These are phyloP conservation scores for Alternaria conjuncta DNA, from an alignment of 2,329 filamentous ascomycete genomes.

Conservation along the genomic window DNA sequence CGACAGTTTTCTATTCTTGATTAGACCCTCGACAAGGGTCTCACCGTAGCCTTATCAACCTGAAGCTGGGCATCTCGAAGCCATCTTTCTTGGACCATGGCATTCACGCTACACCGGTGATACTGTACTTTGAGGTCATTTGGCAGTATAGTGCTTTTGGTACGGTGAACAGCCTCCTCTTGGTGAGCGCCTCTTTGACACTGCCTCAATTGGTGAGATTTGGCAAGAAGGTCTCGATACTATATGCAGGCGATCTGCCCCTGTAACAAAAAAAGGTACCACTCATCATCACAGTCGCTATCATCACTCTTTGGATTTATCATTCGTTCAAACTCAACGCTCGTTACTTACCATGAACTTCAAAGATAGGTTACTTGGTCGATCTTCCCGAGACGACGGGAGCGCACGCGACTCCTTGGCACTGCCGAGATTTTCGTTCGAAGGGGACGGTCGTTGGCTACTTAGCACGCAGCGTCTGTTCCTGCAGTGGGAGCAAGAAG, in stretches of 20 bases:
- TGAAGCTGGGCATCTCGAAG: not conserved
- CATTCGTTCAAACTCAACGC: not conserved
- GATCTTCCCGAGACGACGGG: constrained; percentile 8
- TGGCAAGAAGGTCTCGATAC: not conserved
- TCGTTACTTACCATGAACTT: constrained; percentile 18
- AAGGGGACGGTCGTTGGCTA: constrained; percentile 20
- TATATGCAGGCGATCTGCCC: not conserved
- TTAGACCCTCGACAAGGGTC: not conserved
- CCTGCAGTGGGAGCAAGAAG: constrained; percentile 16
- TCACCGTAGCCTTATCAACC: not conserved
- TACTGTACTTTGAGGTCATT: not conserved
- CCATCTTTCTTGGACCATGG: not conserved
- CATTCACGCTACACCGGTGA: not conserved
- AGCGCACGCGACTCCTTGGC: constrained; percentile 6
- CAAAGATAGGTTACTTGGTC: constrained; percentile 17
- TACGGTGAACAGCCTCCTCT: constrained; percentile 12
- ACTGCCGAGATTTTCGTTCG: constrained; percentile 29
- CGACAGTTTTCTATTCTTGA: constrained; percentile 26
- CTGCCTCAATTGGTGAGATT: constrained; percentile 16
- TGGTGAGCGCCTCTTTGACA: constrained; percentile 9
- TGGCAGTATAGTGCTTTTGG: not conserved
- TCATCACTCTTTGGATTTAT: not conserved
- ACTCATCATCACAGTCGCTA: not conserved
- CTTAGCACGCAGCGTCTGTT: constrained; percentile 31
- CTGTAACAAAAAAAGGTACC: not conserved